Evolutionary conservation across 225 moss, liverwort and hornwort genomes (phyloP), one percentile per base, ranked within the genome.

Genomic region (Thuidium tamariscinum): DNA sequence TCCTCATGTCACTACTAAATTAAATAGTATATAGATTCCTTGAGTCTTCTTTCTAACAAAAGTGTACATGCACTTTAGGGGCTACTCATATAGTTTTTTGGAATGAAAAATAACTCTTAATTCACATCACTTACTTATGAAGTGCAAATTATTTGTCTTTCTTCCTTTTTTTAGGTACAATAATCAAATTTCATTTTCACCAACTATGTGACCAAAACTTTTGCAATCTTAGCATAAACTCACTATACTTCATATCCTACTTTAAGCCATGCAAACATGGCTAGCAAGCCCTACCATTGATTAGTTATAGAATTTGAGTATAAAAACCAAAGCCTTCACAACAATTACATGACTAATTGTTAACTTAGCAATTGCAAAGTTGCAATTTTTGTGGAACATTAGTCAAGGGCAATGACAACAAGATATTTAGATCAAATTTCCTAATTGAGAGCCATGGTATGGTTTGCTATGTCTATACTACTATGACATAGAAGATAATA

Each of bases 11-110:
- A 27, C 44, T 27, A 44, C 5, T 16, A 71, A 71, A 71, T 27
- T 16, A 3, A 71, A 44, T 16, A 16, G 27, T 44, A 10, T 44
- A 27, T 27, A 42, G 3, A 71, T 0, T 37, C 8, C 23, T 4
- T 57, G 4, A 57, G 4, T 62, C 9, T 8, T 1, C 22, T 7
- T 70, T 27, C 2, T 44, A 42, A 9, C 2, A 42, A 42, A 27
- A 9, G 3, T 27, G 8, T 71, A n/a, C n/a, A n/a, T n/a, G 9
- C 16, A 71, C 16, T 44, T 42, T 16, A 0, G 2, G 0, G 3
- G 5, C 7, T 5, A 37, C 1, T 27, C 10, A 5, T 71, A 1
- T 16, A 70, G 16, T 9, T 70, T 42, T 70, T 42, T 0, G 1
- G 3, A 27, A 5, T 25, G 20, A 70, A 39, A 1, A 30, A 42